Conservation (phyloP, 345 rosid species). For the Kandelia obovata region DNA sequence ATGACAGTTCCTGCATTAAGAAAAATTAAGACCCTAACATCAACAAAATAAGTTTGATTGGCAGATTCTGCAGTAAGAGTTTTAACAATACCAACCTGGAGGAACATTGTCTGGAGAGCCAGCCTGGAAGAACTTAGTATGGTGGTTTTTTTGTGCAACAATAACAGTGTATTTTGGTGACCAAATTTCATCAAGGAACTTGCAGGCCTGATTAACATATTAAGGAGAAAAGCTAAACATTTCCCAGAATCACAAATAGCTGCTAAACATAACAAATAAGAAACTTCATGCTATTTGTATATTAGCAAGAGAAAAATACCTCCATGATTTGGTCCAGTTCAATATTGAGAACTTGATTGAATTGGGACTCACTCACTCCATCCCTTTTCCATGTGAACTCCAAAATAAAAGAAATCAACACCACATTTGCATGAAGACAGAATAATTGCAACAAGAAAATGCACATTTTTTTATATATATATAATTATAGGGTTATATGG, state of each 20-base stretch:
- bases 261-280: neutral
- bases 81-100: conserved; percentile 12
- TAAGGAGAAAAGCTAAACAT: too few relatives aligned
- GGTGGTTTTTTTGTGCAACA: conserved; percentile 21
- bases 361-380: conserved; percentile 30
- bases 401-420: neutral
- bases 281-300: neutral
- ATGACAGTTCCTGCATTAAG: conserved; percentile 20
- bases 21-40: too few relatives aligned
- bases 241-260: too few relatives aligned
- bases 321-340: conserved; percentile 26
- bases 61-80: too few relatives aligned
- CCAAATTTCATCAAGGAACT: conserved; percentile 24
- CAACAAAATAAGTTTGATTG: too few relatives aligned
- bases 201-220: conserved; percentile 10
- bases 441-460: too few relatives aligned
- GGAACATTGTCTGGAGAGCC: conserved; percentile 25
- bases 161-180: conserved; percentile 18
- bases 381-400: conserved; percentile 11
- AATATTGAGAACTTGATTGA: conserved; percentile 24
- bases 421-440: too few relatives aligned
- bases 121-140: conserved; percentile 21
- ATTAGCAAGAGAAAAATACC: conserved; percentile 10
- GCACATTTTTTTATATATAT: too few relatives aligned
- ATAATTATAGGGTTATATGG: neutral